Evolutionary conservation across 352 stramenopile genomes (phyloP).

Genomic region (Globisporangium nagaii): DNA sequence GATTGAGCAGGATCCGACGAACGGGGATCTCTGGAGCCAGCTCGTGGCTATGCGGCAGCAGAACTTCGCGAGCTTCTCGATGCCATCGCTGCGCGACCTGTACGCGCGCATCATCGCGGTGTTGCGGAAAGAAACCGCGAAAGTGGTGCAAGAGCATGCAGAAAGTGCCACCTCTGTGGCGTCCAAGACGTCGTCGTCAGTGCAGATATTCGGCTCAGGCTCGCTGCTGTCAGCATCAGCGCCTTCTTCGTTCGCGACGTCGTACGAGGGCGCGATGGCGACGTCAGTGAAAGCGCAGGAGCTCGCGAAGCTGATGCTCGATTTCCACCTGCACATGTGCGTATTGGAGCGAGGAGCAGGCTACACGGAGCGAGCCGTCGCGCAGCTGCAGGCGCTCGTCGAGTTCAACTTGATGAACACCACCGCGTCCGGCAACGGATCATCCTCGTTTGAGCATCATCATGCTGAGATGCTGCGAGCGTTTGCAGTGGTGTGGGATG

Average conservation of each 20-base stretch:
- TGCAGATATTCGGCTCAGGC: constrained; percentile 20
- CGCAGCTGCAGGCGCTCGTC: constrained; percentile 61
- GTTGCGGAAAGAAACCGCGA: constrained; percentile 26
- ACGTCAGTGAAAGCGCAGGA: neutral
- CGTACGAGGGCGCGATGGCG: neutral
- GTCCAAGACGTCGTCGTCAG: constrained; percentile 3
- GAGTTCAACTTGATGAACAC: constrained; percentile 30
- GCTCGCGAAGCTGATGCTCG: constrained; percentile 15
- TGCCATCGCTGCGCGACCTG: constrained; percentile 58
- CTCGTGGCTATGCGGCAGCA: constrained; percentile 44
- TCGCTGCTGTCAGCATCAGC: constrained; percentile 17
- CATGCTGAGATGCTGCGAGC: constrained; percentile 15
- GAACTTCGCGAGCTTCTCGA: constrained; percentile 68
- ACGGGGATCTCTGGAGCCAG: constrained; percentile 49
- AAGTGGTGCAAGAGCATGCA: constrained; percentile 6
- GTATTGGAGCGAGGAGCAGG: constrained; percentile 47
- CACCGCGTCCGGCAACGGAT: neutral
- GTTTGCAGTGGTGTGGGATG: constrained; percentile 33
- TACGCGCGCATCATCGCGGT: constrained; percentile 61
- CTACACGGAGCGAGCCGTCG: constrained; percentile 54
- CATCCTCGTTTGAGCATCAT: neutral
- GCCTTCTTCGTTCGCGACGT: neutral
- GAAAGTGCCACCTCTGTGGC: too few relatives aligned
- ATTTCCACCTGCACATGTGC: constrained; percentile 52
- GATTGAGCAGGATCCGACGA: constrained; percentile 42